phyloP scores from a whole-genome alignment of 2,329 filamentous ascomycete species.

The Fusarium armeniacum region DNA sequence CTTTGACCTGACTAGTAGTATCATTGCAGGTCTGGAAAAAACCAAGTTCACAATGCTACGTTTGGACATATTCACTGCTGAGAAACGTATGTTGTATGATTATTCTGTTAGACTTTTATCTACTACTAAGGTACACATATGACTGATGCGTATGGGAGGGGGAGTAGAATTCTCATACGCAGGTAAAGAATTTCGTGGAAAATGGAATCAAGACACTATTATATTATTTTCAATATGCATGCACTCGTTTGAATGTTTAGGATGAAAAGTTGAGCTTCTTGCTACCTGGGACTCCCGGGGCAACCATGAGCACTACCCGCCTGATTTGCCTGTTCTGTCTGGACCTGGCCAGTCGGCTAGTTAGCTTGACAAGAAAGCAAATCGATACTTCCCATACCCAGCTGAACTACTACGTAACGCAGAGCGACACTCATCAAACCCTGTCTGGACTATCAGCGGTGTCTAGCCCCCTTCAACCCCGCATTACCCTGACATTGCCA shows the following conservation, averaged over 20 bases:
- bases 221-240: no score
- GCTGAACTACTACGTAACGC: neutral
- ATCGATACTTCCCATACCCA: neutral
- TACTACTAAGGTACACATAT: neutral
- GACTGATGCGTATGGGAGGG: no score
- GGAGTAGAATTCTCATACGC: neutral
- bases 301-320: neutral
- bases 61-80: no score
- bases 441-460: neutral
- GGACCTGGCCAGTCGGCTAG: neutral
- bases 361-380: neutral
- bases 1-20: neutral
- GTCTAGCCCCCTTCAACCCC: neutral
- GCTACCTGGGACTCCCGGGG: no score
- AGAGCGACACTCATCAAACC: neutral
- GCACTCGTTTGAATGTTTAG: no score
- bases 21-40: neutral
- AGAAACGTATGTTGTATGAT: no score
- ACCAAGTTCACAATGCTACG: no score
- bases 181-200: neutral
- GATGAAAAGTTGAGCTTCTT: neutral
- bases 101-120: no score
- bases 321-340: neutral
- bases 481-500: neutral
- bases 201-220: no score